These are phyloP conservation scores for Endotrypanum monterogeii DNA, from an alignment of 208 protist species.

Conservation along the genomic window DNA sequence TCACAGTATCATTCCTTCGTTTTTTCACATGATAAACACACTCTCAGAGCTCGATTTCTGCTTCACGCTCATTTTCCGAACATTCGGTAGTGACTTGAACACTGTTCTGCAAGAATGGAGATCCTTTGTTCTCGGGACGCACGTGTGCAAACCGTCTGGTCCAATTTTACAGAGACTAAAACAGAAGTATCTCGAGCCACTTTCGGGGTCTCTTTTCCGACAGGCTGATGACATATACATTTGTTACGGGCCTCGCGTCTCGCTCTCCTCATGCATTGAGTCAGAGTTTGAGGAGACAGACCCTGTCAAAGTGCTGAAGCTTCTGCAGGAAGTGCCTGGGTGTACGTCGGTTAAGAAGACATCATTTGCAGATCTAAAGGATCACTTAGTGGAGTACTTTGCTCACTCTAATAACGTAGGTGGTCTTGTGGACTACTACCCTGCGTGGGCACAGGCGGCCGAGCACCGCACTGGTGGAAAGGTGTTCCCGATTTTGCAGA, in stretches of 20 bases:
- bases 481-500: conserved; percentile 66
- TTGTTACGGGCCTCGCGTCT: conserved; percentile 62
- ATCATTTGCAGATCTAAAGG: conserved; percentile 49
- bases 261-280: conserved; percentile 37
- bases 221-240: conserved; percentile 65
- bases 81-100: conserved; percentile 83
- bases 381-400: conserved; percentile 61
- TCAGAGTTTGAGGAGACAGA: conserved; percentile 33
- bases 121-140: conserved; percentile 69
- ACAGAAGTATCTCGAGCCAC: conserved; percentile 42
- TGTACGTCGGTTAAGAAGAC: conserved; percentile 49
- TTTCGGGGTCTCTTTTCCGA: conserved; percentile 74
- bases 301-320: conserved; percentile 22
- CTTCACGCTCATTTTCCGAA: conserved; percentile 90
- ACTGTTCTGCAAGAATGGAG: conserved; percentile 81
- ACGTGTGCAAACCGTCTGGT: conserved; percentile 66
- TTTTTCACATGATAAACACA: conserved; percentile 84
- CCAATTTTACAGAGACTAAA: conserved; percentile 46
- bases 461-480: conserved; percentile 82
- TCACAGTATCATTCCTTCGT: conserved; percentile 78
- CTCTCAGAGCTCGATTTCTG: conserved; percentile 77
- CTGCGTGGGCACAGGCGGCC: conserved; percentile 77
- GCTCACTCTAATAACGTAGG: conserved; percentile 58
- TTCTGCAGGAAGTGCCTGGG: conserved; percentile 44
- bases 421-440: conserved; percentile 91